phyloP scores from a whole-genome alignment of 768 basidiomycete species.

The Boletellus ananas region DNA sequence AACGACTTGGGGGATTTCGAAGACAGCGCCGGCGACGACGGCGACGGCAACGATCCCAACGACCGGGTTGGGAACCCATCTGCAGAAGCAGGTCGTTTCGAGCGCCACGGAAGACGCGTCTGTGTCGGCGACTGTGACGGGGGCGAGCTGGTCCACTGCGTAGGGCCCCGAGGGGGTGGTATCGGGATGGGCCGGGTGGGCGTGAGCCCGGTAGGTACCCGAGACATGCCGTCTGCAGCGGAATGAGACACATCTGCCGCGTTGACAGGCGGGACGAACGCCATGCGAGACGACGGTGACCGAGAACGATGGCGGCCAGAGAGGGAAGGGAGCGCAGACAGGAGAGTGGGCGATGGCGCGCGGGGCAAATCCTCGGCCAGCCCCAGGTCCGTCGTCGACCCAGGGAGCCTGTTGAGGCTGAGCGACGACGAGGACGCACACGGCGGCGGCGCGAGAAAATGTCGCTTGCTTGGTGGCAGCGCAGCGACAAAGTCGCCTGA shows the following conservation, averaged over 20 bases:
- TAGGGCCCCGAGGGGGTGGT: not conserved
- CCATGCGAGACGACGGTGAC: constrained; percentile 1
- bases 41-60: not conserved
- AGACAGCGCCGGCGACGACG: constrained; percentile 4
- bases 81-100: constrained; percentile 6
- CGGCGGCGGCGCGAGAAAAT: constrained; percentile 20
- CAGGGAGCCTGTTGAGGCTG: constrained; percentile 17
- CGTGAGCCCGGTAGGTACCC: not conserved
- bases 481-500: constrained; percentile 12
- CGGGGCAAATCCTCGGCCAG: constrained; percentile 5
- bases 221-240: not conserved
- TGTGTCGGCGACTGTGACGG: constrained; percentile 2
- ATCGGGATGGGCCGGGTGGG: not conserved
- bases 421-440: constrained; percentile 26
- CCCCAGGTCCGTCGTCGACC: constrained; percentile 8
- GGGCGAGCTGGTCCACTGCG: not conserved
- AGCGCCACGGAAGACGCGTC: constrained; percentile 8
- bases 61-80: not conserved
- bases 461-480: not conserved
- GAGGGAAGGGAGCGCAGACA: constrained; percentile 22
- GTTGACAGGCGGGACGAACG: too few relatives aligned
- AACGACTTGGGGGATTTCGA: constrained; percentile 7
- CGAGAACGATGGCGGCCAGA: constrained; percentile 17
- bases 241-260: too few relatives aligned
- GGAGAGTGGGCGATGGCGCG: constrained; percentile 20